Percentiles rank a stretch among this genome's conserved stretches.
Conservation (phyloP, 2,329 filamentous ascomycete genomes). For the Proliferodiscus dingleyae region DNA sequence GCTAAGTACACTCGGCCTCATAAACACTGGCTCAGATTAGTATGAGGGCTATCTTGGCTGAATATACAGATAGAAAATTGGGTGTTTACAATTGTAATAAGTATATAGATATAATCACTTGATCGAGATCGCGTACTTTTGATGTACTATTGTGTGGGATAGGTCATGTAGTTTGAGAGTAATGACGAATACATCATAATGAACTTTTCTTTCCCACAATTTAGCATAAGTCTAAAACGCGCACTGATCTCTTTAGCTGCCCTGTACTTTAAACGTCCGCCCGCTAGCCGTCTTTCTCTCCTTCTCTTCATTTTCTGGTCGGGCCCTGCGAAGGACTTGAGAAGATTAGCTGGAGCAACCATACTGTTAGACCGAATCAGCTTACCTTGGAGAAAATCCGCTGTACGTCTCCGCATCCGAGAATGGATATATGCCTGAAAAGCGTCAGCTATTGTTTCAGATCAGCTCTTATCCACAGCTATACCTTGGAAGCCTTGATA, state of each 20-base stretch:
- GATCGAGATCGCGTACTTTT: slow-evolving; percentile 7
- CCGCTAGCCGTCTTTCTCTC: slow-evolving; percentile 98
- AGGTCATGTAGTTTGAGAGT: background rate
- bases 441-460: background rate
- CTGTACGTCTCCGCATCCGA: slow-evolving; percentile 93
- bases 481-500: slow-evolving; percentile 94
- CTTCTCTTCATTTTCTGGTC: slow-evolving; percentile 93
- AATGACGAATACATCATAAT: background rate
- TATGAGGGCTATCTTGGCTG: too few relatives aligned
- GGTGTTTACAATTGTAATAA: too few relatives aligned
- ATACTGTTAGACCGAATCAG: background rate
- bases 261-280: slow-evolving; percentile 66
- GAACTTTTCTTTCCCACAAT: background rate
- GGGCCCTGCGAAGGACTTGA: slow-evolving; percentile 86
- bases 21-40: too few relatives aligned
- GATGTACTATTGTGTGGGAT: too few relatives aligned
- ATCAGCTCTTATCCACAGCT: background rate
- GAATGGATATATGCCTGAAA: slow-evolving; percentile 89
- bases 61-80: too few relatives aligned
- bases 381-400: slow-evolving; percentile 94
- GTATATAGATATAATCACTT: slow-evolving; percentile 10
- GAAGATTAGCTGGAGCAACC: slow-evolving; percentile 32
- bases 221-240: slow-evolving; percentile 2
- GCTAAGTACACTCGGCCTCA: too few relatives aligned
- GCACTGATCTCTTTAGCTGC: slow-evolving; percentile 19